These are phyloP conservation scores for Wickerhamiella sergipiensis DNA, from an alignment of 805 yeast species.

Conservation along the genomic window DNA sequence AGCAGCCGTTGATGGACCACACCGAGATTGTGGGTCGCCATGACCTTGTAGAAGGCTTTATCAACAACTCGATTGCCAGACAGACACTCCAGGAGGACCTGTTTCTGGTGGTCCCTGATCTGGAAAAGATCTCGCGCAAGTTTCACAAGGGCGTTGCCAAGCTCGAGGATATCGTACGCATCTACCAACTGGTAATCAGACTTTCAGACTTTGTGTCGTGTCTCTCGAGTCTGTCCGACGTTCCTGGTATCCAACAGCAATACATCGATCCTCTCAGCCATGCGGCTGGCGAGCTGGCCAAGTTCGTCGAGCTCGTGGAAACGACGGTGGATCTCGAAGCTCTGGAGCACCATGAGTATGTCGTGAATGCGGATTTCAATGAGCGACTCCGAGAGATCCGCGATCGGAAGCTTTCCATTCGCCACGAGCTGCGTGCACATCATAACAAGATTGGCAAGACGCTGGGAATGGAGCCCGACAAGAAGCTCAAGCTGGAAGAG, in stretches of 20 bases:
- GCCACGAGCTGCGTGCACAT: slow-evolving; percentile 39
- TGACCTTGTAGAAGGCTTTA: slow-evolving; percentile 53
- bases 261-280: slow-evolving; percentile 50
- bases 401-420: slow-evolving; percentile 40
- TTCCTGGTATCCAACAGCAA: slow-evolving; percentile 29
- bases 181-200: slow-evolving; percentile 63
- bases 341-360: slow-evolving; percentile 66
- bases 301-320: slow-evolving; percentile 76
- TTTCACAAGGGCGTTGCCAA: slow-evolving; percentile 41
- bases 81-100: slow-evolving; percentile 47
- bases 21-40: slow-evolving; percentile 55
- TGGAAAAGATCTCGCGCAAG: slow-evolving; percentile 61
- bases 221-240: slow-evolving; percentile 19
- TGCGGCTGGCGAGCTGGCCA: slow-evolving; percentile 38
- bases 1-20: slow-evolving; percentile 74
- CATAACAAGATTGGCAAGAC: slow-evolving; percentile 61
- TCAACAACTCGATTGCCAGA: slow-evolving; percentile 47
- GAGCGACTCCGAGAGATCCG: slow-evolving; percentile 54
- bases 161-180: slow-evolving; percentile 77
- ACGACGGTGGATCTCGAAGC: slow-evolving; percentile 83
- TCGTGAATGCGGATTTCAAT: slow-evolving; percentile 82
- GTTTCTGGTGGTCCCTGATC: slow-evolving; percentile 69
- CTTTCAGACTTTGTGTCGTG: slow-evolving; percentile 49
- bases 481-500: slow-evolving; percentile 77
- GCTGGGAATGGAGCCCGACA: slow-evolving; percentile 68